phyloP scores from a whole-genome alignment of 1,139 yeast species.

The Starmera stellimalicola region DNA sequence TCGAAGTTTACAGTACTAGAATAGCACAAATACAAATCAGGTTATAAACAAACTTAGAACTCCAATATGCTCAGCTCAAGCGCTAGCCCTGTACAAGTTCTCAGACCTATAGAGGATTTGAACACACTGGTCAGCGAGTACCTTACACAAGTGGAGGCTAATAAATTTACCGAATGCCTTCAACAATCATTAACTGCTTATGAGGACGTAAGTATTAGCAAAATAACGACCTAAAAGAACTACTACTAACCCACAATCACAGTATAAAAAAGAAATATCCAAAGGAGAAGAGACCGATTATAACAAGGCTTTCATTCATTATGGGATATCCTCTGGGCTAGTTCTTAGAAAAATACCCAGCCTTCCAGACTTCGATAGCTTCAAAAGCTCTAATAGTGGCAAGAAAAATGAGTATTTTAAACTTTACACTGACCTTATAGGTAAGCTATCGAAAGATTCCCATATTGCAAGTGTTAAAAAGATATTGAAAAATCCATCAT shows the following conservation, averaged over 20 bases:
- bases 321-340: conserved; percentile 21
- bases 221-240: no score
- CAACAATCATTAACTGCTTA: conserved; percentile 1
- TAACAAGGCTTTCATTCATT: conserved; percentile 25
- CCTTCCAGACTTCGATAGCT: conserved; percentile 15
- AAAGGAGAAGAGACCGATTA: conserved; percentile 10
- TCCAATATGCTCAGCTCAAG: no score
- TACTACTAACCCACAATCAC: no score
- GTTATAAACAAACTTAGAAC: no score
- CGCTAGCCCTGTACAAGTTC: no score
- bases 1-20: no score
- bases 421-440: not conserved
- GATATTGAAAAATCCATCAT: not conserved
- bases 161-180: not conserved
- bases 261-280: no score
- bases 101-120: not conserved
- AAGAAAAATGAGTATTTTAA: conserved; percentile 17
- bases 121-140: not conserved
- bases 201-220: conserved; percentile 1
- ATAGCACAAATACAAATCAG: no score
- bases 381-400: conserved; percentile 10
- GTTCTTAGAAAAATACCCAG: conserved; percentile 17
- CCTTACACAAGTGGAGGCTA: not conserved
- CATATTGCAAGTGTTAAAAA: conserved; percentile 2
- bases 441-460: conserved; percentile 7